Conservation (phyloP, 2,329 filamentous ascomycete species). For the Nemania diffusa region DNA sequence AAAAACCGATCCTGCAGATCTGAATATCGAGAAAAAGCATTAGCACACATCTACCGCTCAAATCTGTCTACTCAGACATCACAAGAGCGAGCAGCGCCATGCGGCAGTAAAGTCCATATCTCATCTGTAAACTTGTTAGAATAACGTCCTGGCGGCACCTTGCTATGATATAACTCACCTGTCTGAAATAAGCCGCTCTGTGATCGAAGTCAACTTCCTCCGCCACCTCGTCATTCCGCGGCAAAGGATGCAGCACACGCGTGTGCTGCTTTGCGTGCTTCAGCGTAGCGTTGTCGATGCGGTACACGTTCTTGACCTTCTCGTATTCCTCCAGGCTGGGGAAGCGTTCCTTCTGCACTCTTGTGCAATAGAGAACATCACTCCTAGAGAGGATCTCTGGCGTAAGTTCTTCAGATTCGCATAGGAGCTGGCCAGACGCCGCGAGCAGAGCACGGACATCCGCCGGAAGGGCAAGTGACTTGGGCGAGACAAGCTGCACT, state of each 20-base stretch:
- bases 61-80: slow-evolving; percentile 65
- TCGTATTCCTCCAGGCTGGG: slow-evolving; percentile 83
- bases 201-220: slow-evolving; percentile 99
- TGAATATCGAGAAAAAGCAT: background rate
- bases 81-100: slow-evolving; percentile 97
- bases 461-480: slow-evolving; percentile 78
- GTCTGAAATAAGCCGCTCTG: slow-evolving; percentile 96
- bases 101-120: slow-evolving; percentile 95
- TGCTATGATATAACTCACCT: slow-evolving; percentile 73
- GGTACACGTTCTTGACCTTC: slow-evolving; percentile 84
- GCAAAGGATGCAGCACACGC: slow-evolving; percentile 95
- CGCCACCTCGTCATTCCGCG: slow-evolving; percentile 90
- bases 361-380: slow-evolving; percentile 96
- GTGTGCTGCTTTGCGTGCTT: slow-evolving; percentile 92
- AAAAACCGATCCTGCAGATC: slow-evolving; percentile 25
- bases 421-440: slow-evolving; percentile 77
- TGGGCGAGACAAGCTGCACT: slow-evolving; percentile 89
- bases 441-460: slow-evolving; percentile 79
- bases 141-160: background rate
- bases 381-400: slow-evolving; percentile 86
- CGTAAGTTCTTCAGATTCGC: slow-evolving; percentile 81
- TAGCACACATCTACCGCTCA: background rate
- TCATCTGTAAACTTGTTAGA: slow-evolving; percentile 76
- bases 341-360: slow-evolving; percentile 97
- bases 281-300: slow-evolving; percentile 89